Conservation (phyloP, 2,329 filamentous ascomycete genomes). For the Claviceps paspali region DNA sequence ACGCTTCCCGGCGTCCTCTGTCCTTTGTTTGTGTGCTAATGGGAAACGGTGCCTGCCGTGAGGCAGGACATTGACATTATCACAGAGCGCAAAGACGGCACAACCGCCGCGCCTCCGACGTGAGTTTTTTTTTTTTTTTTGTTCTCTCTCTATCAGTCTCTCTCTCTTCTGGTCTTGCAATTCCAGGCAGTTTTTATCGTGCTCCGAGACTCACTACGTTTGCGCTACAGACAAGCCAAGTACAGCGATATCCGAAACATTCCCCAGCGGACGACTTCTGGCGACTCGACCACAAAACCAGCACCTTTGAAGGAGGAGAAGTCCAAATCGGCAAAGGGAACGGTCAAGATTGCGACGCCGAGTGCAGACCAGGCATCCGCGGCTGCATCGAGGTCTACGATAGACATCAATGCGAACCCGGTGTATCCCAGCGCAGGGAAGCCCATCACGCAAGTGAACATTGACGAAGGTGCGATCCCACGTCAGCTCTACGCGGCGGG, state of each 20-base stretch:
- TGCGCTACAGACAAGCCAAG: constrained; percentile 34
- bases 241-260: constrained; percentile 54
- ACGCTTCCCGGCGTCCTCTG: too few relatives aligned
- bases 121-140: too few relatives aligned
- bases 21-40: too few relatives aligned
- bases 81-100: constrained; percentile 50
- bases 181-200: too few relatives aligned
- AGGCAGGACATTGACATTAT: constrained; percentile 57
- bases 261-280: constrained; percentile 41
- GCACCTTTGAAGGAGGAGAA: constrained; percentile 32
- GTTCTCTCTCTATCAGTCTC: too few relatives aligned
- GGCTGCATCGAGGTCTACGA: constrained; percentile 61
- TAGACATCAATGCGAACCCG: constrained; percentile 75
- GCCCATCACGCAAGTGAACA: constrained; percentile 60
- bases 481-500: too few relatives aligned
- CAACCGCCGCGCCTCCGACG: constrained; percentile 43
- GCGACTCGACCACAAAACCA: constrained; percentile 32
- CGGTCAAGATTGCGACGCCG: constrained; percentile 18
- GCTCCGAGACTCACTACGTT: too few relatives aligned
- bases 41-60: background rate
- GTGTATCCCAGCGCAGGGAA: constrained; percentile 67
- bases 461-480: constrained; percentile 48
- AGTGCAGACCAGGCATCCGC: constrained; percentile 42
- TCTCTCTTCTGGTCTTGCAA: too few relatives aligned
- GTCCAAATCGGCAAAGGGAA: constrained; percentile 14